Percentiles rank a stretch among this genome's conserved stretches.
These are phyloP conservation scores for Fraxinus quadrangulata DNA, from an alignment of 257 asterid genomes.

Conservation along the genomic window DNA sequence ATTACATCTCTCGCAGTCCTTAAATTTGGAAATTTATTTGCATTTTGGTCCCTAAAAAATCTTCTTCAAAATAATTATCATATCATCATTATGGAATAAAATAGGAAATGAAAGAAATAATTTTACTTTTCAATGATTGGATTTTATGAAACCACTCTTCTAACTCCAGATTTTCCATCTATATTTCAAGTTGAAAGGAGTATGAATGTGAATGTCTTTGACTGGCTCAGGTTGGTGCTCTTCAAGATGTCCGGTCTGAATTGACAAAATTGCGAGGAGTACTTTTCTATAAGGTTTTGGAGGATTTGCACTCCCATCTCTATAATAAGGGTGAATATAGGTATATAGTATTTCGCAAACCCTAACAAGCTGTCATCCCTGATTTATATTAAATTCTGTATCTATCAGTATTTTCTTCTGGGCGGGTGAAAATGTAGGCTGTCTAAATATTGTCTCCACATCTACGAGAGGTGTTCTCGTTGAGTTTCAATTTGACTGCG, in stretches of 20 bases:
- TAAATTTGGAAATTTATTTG: slow-evolving; percentile 14
- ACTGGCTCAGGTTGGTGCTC: slow-evolving; percentile 92
- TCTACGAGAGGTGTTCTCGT: slow-evolving; percentile 15
- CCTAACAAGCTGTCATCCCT: slow-evolving; percentile 6
- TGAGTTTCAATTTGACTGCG: slow-evolving; percentile 13
- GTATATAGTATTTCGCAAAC: slow-evolving; percentile 25
- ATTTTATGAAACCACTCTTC: background rate
- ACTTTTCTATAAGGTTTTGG: too few species aligned
- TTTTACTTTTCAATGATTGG: background rate
- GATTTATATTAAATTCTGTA: too few species aligned
- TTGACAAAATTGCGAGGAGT: slow-evolving; percentile 87
- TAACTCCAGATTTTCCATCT: slow-evolving; percentile 20
- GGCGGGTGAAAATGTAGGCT: slow-evolving; percentile 12
- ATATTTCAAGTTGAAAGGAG: slow-evolving; percentile 34
- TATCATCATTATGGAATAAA: slow-evolving; percentile 13
- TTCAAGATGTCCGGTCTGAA: slow-evolving; percentile 98
- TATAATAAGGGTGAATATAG: too few species aligned
- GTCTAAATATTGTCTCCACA: slow-evolving; percentile 10
- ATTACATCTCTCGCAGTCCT: slow-evolving; percentile 9
- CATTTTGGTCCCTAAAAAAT: slow-evolving; percentile 6
- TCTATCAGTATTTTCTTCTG: background rate
- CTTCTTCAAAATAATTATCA: slow-evolving; percentile 15
- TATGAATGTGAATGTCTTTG: slow-evolving; percentile 30
- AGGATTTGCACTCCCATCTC: too few species aligned
- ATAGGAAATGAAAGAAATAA: background rate